phyloP scores from a whole-genome alignment of 441 rosid genomes.

The Kokia cookei region DNA sequence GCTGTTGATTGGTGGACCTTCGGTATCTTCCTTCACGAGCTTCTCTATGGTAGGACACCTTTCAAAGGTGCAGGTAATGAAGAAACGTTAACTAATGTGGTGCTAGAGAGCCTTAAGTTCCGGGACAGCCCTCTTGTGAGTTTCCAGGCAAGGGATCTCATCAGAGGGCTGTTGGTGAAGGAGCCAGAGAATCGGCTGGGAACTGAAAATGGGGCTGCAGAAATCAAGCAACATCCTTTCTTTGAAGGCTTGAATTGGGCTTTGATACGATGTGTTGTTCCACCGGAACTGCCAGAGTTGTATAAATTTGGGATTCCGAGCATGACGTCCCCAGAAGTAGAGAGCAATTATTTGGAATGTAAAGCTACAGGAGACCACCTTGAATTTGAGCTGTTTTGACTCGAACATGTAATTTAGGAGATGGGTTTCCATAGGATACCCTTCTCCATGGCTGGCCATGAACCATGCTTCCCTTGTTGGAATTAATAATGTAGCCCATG shows the following conservation, averaged over 20 bases:
- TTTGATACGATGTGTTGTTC: constrained; percentile 74
- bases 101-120: constrained; percentile 62
- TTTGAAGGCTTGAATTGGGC: constrained; percentile 97
- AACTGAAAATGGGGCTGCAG: constrained; percentile 81
- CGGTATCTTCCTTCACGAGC: constrained; percentile 81
- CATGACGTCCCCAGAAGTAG: constrained; percentile 26
- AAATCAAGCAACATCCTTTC: constrained; percentile 88
- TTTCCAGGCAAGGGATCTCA: constrained; percentile 84
- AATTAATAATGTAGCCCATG: constrained; percentile 18
- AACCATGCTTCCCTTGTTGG: constrained; percentile 10
- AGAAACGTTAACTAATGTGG: constrained; percentile 79
- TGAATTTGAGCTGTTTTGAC: constrained; percentile 83
- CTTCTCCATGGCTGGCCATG: neutral
- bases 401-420: neutral
- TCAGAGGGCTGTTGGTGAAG: constrained; percentile 68
- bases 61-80: constrained; percentile 84
- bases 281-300: constrained; percentile 77
- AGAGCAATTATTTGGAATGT: constrained; percentile 55
- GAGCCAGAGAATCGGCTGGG: constrained; percentile 87
- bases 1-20: constrained; percentile 99
- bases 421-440: no score
- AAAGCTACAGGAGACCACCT: constrained; percentile 75
- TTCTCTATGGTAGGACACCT: constrained; percentile 80
- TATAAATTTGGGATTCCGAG: constrained; percentile 45
- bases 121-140: constrained; percentile 79